Base-by-base conservation (phyloP, 129 eudicot species). In the Daucus carota region DNA sequence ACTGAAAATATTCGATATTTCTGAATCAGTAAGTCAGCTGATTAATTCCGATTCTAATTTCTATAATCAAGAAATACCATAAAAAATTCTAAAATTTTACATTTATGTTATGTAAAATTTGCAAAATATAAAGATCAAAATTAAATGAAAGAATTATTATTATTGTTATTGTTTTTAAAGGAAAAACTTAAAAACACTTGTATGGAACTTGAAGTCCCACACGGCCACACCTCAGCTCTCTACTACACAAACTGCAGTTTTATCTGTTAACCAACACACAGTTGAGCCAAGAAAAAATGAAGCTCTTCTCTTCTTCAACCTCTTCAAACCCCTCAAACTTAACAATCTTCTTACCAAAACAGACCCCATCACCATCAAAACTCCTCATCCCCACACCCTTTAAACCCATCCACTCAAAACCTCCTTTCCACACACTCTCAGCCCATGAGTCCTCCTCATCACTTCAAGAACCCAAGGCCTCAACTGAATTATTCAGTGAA, bases 371-470 rank as follows among this genome's bases (percentile, higher is more conserved):
- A 22, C 73, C 87, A 26, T 38, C 73, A 22, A 88, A 84, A 76
- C 70, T 81, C 73, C 77, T 73, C 60, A 60, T 81, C 70, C 22
- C 78, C 5, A 32, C 60, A 33, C 86, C 89, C 63, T 73, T 83
- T 4, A 85, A 79, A 72, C 33, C 78, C 47, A 38, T 44, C 32
- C 75, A 70, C 70, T 76, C 87, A 75, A 77, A 76, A 73, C 86
- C 81, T 86, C 78, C 63, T 7, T 73, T 76, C 20, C 84, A 82
- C 2, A 84, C 86, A 41, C 48, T 81, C 38, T 84, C 52, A n/a
- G 76, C 89, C 72, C 78, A 82, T 73, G 86, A 87, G n/a, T n/a
- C n/a, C n/a, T n/a, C n/a, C n/a, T n/a, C n/a, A 60, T 68, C 85
- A 38, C 79, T 82, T 57, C 81, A 84, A 72, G 86, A 79, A 54